phyloP scores from a whole-genome alignment of 371 early-diverging fungal species.

The Catenaria anguillulae region DNA sequence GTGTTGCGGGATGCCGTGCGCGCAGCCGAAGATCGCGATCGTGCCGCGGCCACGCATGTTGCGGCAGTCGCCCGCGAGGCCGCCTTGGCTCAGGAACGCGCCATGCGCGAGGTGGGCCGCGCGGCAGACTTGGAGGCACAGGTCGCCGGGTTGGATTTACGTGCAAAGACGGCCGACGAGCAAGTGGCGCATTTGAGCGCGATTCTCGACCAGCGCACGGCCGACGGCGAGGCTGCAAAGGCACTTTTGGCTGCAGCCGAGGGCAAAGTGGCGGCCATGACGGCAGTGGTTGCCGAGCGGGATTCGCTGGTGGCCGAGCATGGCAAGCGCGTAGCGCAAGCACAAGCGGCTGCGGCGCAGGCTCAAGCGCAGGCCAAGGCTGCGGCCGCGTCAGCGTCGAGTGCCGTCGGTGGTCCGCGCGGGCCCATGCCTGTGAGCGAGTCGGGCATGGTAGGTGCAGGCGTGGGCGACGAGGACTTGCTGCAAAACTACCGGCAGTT shows the following conservation, averaged over 20 bases:
- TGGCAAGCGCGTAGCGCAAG: not conserved
- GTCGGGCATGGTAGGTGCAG: too few relatives aligned
- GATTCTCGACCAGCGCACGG: not conserved
- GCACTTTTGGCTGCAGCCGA: not conserved
- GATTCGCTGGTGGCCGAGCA: not conserved
- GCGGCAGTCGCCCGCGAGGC: not conserved
- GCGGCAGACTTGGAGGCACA: not conserved
- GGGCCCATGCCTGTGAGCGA: too few relatives aligned
- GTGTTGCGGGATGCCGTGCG: not conserved
- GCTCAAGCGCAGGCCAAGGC: not conserved
- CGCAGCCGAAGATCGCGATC: not conserved
- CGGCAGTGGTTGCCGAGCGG: not conserved
- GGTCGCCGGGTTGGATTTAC: too few relatives aligned
- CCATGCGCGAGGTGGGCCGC: not conserved
- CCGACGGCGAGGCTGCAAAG: not conserved
- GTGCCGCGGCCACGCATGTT: not conserved
- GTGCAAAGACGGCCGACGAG: not conserved
- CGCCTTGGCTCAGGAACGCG: not conserved
- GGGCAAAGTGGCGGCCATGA: not conserved
- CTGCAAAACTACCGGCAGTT: constrained; percentile 33
- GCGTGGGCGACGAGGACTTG: not conserved
- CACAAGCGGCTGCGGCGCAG: too few relatives aligned
- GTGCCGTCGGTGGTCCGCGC: not conserved
- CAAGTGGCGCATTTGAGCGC: not conserved
- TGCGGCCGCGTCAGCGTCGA: not conserved